A percentile compares a stretch with the other conserved stretches of the same genome.
Evolutionary conservation across 768 basidiomycete species (phyloP).

Genomic region (Podaxis sp.): DNA sequence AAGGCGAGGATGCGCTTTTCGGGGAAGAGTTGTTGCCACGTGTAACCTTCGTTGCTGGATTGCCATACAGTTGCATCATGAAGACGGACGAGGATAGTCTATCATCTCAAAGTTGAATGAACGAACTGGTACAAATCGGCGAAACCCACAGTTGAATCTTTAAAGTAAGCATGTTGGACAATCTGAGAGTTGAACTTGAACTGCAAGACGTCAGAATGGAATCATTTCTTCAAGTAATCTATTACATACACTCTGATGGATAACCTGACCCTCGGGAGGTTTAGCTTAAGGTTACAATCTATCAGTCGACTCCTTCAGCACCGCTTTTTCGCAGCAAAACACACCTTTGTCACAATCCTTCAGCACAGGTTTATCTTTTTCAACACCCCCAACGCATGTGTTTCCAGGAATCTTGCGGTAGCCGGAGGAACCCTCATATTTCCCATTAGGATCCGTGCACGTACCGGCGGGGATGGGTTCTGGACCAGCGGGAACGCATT

Average conservation of each 20-base stretch:
- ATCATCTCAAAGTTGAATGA: background rate
- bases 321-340: constrained; percentile 25
- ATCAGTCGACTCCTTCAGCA: background rate
- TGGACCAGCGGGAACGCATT: constrained; percentile 84
- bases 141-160: constrained; percentile 60
- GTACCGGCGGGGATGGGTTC: constrained; percentile 82
- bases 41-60: constrained; percentile 92
- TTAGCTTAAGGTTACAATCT: constrained; percentile 49
- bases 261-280: constrained; percentile 75
- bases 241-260: constrained; percentile 69
- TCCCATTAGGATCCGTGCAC: constrained; percentile 57
- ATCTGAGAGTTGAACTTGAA: constrained; percentile 66
- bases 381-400: constrained; percentile 68
- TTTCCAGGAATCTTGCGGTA: constrained; percentile 89
- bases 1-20: constrained; percentile 74
- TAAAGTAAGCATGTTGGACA: constrained; percentile 83
- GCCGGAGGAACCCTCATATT: constrained; percentile 87
- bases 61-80: constrained; percentile 84
- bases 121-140: background rate
- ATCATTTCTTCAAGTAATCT: background rate
- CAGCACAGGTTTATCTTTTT: constrained; percentile 65
- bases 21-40: constrained; percentile 71
- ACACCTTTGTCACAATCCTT: constrained; percentile 83
- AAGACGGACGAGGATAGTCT: constrained; percentile 85
- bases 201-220: constrained; percentile 33